phyloP scores from a whole-genome alignment of 768 basidiomycete genomes.

The Tricholoma sp. region DNA sequence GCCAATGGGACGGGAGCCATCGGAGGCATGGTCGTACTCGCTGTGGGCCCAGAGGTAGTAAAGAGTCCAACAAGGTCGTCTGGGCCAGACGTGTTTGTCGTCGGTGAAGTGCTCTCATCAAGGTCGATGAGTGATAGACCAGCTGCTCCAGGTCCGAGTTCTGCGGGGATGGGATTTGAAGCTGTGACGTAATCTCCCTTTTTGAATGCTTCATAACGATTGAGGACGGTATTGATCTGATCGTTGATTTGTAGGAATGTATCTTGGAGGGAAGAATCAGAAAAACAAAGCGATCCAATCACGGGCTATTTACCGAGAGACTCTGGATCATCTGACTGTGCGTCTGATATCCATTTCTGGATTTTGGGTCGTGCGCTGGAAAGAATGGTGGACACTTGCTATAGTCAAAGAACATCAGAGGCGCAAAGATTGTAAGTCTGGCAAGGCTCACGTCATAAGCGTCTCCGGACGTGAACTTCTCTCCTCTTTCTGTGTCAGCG shows the following conservation, averaged over 20 bases:
- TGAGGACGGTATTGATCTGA: conserved; percentile 89
- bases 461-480: conserved; percentile 83
- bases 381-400: conserved; percentile 90
- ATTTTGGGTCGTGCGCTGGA: conserved; percentile 84
- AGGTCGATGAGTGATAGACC: conserved; percentile 71
- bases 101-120: conserved; percentile 43
- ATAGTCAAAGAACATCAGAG: conserved; percentile 8
- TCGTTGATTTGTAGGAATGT: conserved; percentile 96
- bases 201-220: conserved; percentile 91
- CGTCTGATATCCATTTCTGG: conserved; percentile 97
- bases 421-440: background rate
- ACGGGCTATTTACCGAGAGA: conserved; percentile 64
- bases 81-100: conserved; percentile 21
- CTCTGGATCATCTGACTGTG: conserved; percentile 83
- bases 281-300: background rate
- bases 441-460: conserved; percentile 74
- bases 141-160: conserved; percentile 37
- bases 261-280: conserved; percentile 40
- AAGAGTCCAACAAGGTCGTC: conserved; percentile 67
- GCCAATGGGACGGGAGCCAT: conserved; percentile 12
- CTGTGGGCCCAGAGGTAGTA: conserved; percentile 19
- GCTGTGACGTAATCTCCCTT: conserved; percentile 78
- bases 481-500: conserved; percentile 63
- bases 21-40: conserved; percentile 1
- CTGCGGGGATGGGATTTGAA: conserved; percentile 62